These are phyloP conservation scores for Globisporangium viniferum DNA, from an alignment of 352 stramenopile genomes.

Conservation along the genomic window DNA sequence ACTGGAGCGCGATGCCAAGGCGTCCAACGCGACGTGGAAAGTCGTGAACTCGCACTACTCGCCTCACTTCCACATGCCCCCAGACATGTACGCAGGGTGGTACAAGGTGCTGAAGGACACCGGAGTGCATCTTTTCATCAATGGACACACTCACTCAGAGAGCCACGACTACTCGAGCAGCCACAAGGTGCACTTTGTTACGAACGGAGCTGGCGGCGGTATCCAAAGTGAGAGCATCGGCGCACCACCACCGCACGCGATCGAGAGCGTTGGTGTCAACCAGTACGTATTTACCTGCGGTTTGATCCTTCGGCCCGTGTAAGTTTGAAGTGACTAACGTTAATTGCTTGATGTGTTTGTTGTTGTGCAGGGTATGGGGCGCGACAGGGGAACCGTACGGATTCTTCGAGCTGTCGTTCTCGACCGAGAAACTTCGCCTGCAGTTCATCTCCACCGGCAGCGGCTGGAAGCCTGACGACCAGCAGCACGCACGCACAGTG, in stretches of 20 bases:
- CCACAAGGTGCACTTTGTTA: slow-evolving; percentile 73
- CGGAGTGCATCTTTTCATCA: slow-evolving; percentile 56
- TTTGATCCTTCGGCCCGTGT: not conserved
- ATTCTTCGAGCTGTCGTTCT: slow-evolving; percentile 70
- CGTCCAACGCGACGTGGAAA: slow-evolving; percentile 61
- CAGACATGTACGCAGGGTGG: slow-evolving; percentile 52
- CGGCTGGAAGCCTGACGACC: slow-evolving; percentile 15
- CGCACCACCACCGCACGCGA: slow-evolving; percentile 34
- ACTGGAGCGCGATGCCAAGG: slow-evolving; percentile 39
- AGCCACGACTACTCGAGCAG: slow-evolving; percentile 50
- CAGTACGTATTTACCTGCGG: slow-evolving; percentile 3
- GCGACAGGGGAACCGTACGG: slow-evolving; percentile 50
- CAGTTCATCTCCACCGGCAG: slow-evolving; percentile 37
- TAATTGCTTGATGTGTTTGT: not conserved
- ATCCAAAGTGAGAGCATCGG: slow-evolving; percentile 72
- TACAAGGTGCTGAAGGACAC: slow-evolving; percentile 45
- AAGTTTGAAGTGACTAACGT: not conserved
- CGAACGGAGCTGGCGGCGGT: slow-evolving; percentile 63
- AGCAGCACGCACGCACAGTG: slow-evolving; percentile 8
- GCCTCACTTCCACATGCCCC: slow-evolving; percentile 64
- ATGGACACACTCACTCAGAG: slow-evolving; percentile 69
- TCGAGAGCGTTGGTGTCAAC: slow-evolving; percentile 20
- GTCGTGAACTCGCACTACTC: slow-evolving; percentile 71
- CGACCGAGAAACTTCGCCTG: slow-evolving; percentile 40
- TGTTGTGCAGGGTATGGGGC: slow-evolving; percentile 34